Evolutionary conservation across 441 rosid genomes (phyloP), one percentile per base, ranked within the genome.

Genomic region (Pelargonium australe): DNA sequence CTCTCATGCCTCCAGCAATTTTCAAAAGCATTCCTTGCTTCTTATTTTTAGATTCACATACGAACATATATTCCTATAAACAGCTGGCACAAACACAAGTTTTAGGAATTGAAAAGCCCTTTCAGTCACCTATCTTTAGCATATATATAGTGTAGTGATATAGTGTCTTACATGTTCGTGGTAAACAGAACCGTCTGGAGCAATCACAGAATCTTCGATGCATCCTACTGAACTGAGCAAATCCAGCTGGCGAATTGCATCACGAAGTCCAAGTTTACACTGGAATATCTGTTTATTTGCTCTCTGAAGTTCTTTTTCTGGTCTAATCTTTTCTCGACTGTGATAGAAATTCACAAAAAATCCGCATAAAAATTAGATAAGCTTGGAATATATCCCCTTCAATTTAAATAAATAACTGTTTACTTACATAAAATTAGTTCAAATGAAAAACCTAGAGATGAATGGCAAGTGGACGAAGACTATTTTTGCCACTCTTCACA

Each of bases 301-400:
- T 80, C 99, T 84, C 72, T 83, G 80, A 8, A 95, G 83, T 86
- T 95, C 99, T 77, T 76, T 95, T 72, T 85, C 95, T 70, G 99
- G 99, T 78, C 74, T 87, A 77, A 95, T 95, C 89, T 92, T 95
- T 75, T 90, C 99, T 68, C 94, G 99, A 77, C 98, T 89, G 80
- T 72, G 60, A 62, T 41, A 63, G 60, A 72, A 73, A 62, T 73
- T 41, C 77, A 63, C 41, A 37, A 8, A 37, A 37, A 17, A 7
- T 7, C 25, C 2, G 3, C 7, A 55, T 17, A 55, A 19, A 8
- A 0, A n/a, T 53, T 55, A 14, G 61, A 55, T 16, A 55, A 55
- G 23, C 61, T 13, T 17, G 8, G 41, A 37, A 37, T 37, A 37
- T 37, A 37, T 34, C 41, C 41, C 41, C 41, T 37, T 37, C 41